Percentiles rank a stretch among this genome's conserved stretches.
Conservation (phyloP, 176 grass and related monocot genomes). For the Coix lacrymajobi region DNA sequence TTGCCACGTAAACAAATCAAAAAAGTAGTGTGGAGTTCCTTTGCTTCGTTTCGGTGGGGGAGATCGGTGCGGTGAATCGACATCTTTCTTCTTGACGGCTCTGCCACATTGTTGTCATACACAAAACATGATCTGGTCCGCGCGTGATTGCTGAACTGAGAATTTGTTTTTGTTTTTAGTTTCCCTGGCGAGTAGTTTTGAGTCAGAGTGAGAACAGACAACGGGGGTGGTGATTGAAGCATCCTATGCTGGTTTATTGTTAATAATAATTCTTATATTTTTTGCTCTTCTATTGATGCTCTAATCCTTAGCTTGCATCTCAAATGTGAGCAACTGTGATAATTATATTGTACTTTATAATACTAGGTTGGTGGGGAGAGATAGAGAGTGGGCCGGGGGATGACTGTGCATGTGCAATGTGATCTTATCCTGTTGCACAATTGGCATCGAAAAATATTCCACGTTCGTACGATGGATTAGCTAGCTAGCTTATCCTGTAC, state of each 20-base stretch:
- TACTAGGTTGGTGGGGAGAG: not conserved
- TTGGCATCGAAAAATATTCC: constrained; percentile 21
- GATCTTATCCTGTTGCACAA: constrained; percentile 50
- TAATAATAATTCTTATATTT: not conserved
- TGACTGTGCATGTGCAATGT: constrained; percentile 42
- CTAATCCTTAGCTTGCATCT: not conserved
- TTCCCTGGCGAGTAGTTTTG: not conserved
- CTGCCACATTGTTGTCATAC: not conserved
- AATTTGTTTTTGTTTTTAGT: not conserved
- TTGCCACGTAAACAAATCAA: constrained; percentile 23
- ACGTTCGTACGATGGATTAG: constrained; percentile 23
- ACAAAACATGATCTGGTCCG: not conserved
- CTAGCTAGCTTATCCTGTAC: constrained; percentile 20
- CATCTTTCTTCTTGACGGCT: not conserved
- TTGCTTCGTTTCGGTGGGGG: not conserved
- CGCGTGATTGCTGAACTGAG: not conserved
- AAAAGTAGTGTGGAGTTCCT: not conserved
- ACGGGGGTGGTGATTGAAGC: not conserved
- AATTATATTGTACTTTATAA: not conserved
- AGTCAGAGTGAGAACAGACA: constrained; percentile 3
- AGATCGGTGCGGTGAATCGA: not conserved
- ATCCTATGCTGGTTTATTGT: not conserved
- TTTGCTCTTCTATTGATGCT: not conserved
- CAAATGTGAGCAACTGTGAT: not conserved
- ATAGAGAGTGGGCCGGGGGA: not conserved